Conservation (phyloP, 768 basidiomycete genomes). For the Imleria badia region DNA sequence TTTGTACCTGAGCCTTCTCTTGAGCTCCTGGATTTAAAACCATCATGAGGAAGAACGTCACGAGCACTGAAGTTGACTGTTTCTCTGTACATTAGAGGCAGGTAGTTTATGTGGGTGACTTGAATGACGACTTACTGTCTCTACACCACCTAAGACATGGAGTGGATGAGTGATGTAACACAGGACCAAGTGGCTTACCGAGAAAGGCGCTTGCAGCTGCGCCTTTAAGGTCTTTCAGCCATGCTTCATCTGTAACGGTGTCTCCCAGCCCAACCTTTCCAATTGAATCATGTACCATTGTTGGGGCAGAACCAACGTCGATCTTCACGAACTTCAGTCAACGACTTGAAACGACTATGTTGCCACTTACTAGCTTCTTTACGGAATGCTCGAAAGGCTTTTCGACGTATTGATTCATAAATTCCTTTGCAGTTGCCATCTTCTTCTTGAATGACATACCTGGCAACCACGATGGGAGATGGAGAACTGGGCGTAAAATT, state of each 20-base stretch:
- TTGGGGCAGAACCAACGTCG: background rate
- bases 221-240: background rate
- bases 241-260: background rate
- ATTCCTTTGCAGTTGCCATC: background rate
- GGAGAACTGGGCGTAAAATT: background rate
- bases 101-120: background rate
- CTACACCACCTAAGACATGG: background rate
- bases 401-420: background rate
- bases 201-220: no score
- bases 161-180: background rate
- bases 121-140: background rate
- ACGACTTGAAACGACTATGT: no score
- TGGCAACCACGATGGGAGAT: background rate
- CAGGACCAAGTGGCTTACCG: background rate
- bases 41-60: conserved; percentile 11
- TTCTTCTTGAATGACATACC: background rate
- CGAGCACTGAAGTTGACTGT: background rate
- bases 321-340: background rate
- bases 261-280: background rate
- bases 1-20: conserved; percentile 14
- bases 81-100: background rate
- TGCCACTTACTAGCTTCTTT: background rate
- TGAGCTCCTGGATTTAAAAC: conserved; percentile 6
- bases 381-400: background rate
- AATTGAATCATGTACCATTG: background rate